Evolutionary conservation across 106 monocot species (phyloP).

Genomic region (Allium fistulosum): DNA sequence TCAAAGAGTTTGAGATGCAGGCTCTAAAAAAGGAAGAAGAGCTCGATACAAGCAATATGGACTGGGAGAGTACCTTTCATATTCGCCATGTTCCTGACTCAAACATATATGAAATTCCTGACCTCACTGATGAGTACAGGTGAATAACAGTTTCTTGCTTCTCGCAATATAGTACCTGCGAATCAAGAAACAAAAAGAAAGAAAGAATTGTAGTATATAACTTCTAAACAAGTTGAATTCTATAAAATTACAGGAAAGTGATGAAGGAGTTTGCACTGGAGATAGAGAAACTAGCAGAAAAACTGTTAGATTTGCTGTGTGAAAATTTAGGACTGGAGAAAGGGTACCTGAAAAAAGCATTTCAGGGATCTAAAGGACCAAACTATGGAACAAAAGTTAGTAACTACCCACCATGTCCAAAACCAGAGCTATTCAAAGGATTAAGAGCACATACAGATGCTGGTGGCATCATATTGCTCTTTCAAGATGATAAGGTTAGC

Average conservation of each 20-base stretch:
- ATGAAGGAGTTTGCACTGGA: conserved; percentile 54
- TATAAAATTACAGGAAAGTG: conserved; percentile 16
- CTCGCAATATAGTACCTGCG: background rate
- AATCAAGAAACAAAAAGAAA: background rate
- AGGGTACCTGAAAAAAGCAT: conserved; percentile 65
- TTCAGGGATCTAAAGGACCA: conserved; percentile 47
- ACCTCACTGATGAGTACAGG: conserved; percentile 29
- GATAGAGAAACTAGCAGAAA: conserved; percentile 47
- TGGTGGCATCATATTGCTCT: conserved; percentile 75
- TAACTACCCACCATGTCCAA: conserved; percentile 75
- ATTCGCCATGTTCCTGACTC: conserved; percentile 58
- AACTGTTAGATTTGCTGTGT: conserved; percentile 59
- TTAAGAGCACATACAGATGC: conserved; percentile 78
- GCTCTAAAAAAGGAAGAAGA: conserved; percentile 15
- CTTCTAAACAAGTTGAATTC: background rate
- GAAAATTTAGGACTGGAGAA: conserved; percentile 75
- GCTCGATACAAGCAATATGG: conserved; percentile 28
- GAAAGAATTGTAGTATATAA: background rate
- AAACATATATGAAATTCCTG: conserved; percentile 39
- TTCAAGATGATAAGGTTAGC: conserved; percentile 66
- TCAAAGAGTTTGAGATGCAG: conserved; percentile 47
- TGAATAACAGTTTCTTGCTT: background rate
- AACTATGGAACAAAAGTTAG: conserved; percentile 82
- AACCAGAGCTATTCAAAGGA: conserved; percentile 49
- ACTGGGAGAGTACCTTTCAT: conserved; percentile 87